A percentile compares a stretch with the other conserved stretches of the same genome.
Evolutionary conservation across 371 early-diverging fungal genomes (phyloP).

Genomic region (Mucor saturninus): DNA sequence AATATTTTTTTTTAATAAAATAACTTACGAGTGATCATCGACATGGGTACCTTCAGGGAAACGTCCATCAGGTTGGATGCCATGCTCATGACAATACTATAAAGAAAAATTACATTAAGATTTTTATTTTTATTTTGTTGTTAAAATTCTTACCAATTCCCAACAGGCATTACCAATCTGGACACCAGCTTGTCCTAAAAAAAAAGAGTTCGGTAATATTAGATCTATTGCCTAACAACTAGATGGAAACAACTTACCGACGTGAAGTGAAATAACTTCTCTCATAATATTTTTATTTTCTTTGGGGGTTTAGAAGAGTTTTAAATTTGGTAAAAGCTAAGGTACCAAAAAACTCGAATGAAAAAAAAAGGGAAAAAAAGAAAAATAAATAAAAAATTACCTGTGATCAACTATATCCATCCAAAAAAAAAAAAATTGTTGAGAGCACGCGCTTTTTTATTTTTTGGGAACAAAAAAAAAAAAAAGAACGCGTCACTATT

Average conservation of each 20-base stretch:
- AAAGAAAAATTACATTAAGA: neutral
- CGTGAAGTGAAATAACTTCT: conserved; percentile 92
- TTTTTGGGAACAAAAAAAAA: neutral
- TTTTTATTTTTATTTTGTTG: neutral
- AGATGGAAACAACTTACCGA: conserved; percentile 38
- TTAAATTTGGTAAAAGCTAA: conserved; percentile 15
- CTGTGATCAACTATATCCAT: conserved; percentile 7
- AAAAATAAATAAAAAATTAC: conserved; percentile 17
- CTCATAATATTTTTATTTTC: conserved; percentile 48
- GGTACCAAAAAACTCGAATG: conserved; percentile 12
- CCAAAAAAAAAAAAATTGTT: neutral
- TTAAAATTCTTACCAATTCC: conserved; percentile 70
- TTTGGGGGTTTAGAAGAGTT: conserved; percentile 16
- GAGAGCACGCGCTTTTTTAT: too few relatives aligned
- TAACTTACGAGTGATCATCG: conserved; percentile 44
- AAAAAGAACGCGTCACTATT: too few relatives aligned
- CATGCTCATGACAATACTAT: conserved; percentile 94
- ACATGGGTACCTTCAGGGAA: conserved; percentile 60
- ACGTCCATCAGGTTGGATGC: conserved; percentile 90
- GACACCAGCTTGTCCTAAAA: conserved; percentile 91
- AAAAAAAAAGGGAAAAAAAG: conserved; percentile 11
- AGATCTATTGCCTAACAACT: neutral
- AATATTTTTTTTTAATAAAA: conserved; percentile 24
- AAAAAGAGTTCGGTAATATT: neutral
- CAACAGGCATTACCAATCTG: conserved; percentile 99